Evolutionary conservation across 23 red algal genomes (phyloP).

Genomic region (Gracilaria vermiculophylla): DNA sequence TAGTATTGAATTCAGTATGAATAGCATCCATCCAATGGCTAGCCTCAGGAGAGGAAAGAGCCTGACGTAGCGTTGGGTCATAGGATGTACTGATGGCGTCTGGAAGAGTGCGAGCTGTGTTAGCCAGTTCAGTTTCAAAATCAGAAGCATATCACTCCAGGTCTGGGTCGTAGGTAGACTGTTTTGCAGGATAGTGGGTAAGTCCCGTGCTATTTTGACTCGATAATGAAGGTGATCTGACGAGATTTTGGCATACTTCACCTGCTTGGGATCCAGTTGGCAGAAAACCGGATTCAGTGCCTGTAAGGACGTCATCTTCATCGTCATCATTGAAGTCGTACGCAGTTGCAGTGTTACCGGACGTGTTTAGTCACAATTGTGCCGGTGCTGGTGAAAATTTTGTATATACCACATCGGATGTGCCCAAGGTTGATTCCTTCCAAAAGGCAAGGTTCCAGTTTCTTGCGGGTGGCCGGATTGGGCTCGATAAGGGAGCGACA

Average conservation of each 20-base stretch:
- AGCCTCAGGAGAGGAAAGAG: conserved; percentile 2
- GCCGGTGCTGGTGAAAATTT: not conserved
- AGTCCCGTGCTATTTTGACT: too few relatives aligned
- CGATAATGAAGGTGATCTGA: too few relatives aligned
- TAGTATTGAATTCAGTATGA: conserved; percentile 23
- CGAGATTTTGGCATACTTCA: too few relatives aligned
- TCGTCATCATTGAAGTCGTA: too few relatives aligned
- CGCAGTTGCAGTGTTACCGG: too few relatives aligned
- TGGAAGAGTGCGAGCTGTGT: not conserved
- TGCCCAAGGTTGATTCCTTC: not conserved
- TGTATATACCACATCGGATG: not conserved
- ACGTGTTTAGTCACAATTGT: not conserved
- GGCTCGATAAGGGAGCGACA: not conserved
- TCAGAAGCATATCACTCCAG: not conserved
- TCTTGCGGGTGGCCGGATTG: not conserved
- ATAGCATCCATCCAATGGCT: conserved; percentile 19
- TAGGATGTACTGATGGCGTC: not conserved
- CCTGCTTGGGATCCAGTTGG: too few relatives aligned
- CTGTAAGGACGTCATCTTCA: too few relatives aligned
- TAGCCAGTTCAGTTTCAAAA: not conserved
- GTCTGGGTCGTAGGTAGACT: too few relatives aligned
- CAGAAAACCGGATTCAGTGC: too few relatives aligned
- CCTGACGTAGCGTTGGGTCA: not conserved
- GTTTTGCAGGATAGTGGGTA: too few relatives aligned
- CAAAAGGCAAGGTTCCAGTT: not conserved